Evolutionary conservation across 257 asterid species (phyloP), one percentile per base, ranked within the genome.

Genomic region (Cruciata laevipes): DNA sequence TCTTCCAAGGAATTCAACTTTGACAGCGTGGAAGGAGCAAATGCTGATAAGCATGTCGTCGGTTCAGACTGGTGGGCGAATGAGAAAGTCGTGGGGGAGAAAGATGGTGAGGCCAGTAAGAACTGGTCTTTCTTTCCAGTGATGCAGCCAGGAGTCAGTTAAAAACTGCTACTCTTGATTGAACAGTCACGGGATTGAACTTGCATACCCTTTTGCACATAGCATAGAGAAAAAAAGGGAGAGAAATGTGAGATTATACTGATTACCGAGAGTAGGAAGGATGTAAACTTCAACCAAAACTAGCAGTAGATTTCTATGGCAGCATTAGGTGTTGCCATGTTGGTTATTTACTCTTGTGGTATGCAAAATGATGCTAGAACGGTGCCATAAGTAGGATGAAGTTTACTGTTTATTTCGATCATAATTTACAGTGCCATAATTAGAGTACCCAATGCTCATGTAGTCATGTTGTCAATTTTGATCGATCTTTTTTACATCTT

Each of bases 1-100:
- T 88, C 97, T 37, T 68, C 85, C 24, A 88, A 86, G 75, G 98
- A 92, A 68, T 92, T 92, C 44, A 87, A 87, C 79, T 89, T 92
- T 44, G 89, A 85, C 75, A 86, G 83, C 24, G 76, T 84, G 9
- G 90, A 84, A 23, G 89, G 83, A 51, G 81, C 77, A 52, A 76
- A 71, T 58, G 47, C 78, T 10, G 86, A 78, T 17, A 82, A 82
- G 67, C 77, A 84, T 17, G 70, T 69, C 59, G 71, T 81, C 17
- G 79, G 80, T 23, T 73, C 96, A 0, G 91, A 83, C 52, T 90
- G 97, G 97, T 91, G 95, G 97, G 82, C 80, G 5, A 78, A 81
- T 35, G 83, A 81, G 78, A 71, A 78, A 69, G 81, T 76, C 51
- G 60, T 70, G 32, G 74, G 76, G 24, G 70, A 68, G 67, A 47